These are phyloP conservation scores for Dalbergia oliveri DNA, from an alignment of 306 rosid genomes.

Conservation along the genomic window DNA sequence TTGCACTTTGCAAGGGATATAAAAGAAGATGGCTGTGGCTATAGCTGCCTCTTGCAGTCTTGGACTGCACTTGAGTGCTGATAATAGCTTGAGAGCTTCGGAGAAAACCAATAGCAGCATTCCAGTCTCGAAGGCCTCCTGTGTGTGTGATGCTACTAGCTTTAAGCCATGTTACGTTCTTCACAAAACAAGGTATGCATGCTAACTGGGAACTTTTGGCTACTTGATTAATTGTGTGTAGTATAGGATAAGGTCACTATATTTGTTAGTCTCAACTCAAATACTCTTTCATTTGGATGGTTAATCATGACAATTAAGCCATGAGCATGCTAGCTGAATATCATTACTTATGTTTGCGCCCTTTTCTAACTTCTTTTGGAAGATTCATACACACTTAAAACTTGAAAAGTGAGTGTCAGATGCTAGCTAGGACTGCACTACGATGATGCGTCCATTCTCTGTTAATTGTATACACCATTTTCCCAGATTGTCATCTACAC, in stretches of 20 bases:
- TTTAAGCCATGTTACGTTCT: slow-evolving; percentile 55
- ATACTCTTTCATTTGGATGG: background rate
- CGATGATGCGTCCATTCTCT: slow-evolving; percentile 37
- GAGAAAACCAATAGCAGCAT: slow-evolving; percentile 51
- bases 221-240: background rate
- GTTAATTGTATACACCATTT: slow-evolving; percentile 49
- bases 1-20: background rate
- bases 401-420: background rate
- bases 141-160: slow-evolving; percentile 43
- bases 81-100: slow-evolving; percentile 47
- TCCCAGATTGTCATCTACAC: slow-evolving; percentile 69
- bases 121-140: slow-evolving; percentile 43
- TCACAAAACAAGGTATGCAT: slow-evolving; percentile 68
- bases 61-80: slow-evolving; percentile 59
- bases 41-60: slow-evolving; percentile 81
- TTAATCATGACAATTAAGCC: background rate
- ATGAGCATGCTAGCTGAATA: background rate
- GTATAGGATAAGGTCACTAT: no score
- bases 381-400: background rate
- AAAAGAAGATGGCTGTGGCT: slow-evolving; percentile 66
- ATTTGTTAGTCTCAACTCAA: background rate
- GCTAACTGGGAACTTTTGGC: background rate
- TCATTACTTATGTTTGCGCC: background rate
- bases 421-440: slow-evolving; percentile 22
- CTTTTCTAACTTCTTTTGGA: background rate